A percentile compares a stretch with the other conserved stretches of the same genome.
phyloP scores from a whole-genome alignment of 2,329 filamentous ascomycete species.

The Tolypocladium amazonense region DNA sequence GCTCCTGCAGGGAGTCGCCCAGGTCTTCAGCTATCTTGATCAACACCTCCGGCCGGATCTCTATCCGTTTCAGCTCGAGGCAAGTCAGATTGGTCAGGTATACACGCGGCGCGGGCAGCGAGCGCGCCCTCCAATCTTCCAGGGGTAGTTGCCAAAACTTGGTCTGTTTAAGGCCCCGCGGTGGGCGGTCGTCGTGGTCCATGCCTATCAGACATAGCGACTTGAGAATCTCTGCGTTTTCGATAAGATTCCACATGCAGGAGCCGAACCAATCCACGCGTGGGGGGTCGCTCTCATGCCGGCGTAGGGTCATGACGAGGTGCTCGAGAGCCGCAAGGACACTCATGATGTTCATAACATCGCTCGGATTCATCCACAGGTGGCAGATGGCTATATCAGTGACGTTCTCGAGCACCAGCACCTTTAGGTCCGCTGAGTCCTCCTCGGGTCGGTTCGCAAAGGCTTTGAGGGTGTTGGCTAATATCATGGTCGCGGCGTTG shows the following conservation, averaged over 20 bases:
- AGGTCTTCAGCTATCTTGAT: slow-evolving; percentile 22
- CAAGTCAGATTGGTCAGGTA: slow-evolving; percentile 26
- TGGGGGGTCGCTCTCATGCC: slow-evolving; percentile 26
- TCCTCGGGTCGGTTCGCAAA: slow-evolving; percentile 34
- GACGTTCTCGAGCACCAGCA: slow-evolving; percentile 39
- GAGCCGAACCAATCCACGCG: slow-evolving; percentile 28
- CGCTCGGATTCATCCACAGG: slow-evolving; percentile 40
- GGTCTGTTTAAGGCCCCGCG: slow-evolving; percentile 25
- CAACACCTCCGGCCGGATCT: slow-evolving; percentile 26
- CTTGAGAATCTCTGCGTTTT: slow-evolving; percentile 30
- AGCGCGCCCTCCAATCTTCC: slow-evolving; percentile 28
- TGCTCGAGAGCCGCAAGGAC: slow-evolving; percentile 30
- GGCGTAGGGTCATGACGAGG: slow-evolving; percentile 34
- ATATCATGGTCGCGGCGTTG: slow-evolving; percentile 37
- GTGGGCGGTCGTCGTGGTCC: slow-evolving; percentile 27
- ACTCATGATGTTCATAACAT: slow-evolving; percentile 36
- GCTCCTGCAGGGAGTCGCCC: slow-evolving; percentile 27
- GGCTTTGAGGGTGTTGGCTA: slow-evolving; percentile 40
- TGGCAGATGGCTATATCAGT: slow-evolving; percentile 35
- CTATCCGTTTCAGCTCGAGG: slow-evolving; percentile 32
- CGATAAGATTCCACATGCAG: slow-evolving; percentile 39
- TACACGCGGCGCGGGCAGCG: slow-evolving; percentile 25
- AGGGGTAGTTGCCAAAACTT: slow-evolving; percentile 22
- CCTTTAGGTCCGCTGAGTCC: slow-evolving; percentile 28
- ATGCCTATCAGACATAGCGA: slow-evolving; percentile 38